These are phyloP conservation scores for Trichoderma virens DNA, from an alignment of 495 filamentous ascomycete species.

Conservation along the genomic window DNA sequence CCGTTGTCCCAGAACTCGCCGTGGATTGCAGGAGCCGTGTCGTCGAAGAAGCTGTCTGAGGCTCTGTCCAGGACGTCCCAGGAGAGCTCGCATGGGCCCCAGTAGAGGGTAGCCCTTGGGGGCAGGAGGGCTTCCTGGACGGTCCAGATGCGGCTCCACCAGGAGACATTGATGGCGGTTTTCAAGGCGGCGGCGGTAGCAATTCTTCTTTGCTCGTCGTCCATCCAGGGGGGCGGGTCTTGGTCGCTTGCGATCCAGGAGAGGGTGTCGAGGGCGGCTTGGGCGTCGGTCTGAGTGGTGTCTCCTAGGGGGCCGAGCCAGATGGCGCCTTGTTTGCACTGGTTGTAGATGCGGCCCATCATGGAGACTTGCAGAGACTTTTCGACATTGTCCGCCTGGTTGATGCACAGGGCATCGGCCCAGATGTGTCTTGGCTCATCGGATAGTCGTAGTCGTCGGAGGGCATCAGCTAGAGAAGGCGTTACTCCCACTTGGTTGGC, in stretches of 20 bases:
- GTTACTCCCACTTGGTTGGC: slow-evolving; percentile 13
- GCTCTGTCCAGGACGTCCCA: slow-evolving; percentile 8
- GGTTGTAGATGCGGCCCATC: slow-evolving; percentile 27
- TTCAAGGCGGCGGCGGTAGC: slow-evolving; percentile 6
- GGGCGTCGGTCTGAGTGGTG: slow-evolving; percentile 13
- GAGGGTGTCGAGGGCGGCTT: not conserved
- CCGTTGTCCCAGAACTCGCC: slow-evolving; percentile 6
- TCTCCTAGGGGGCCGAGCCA: slow-evolving; percentile 21
- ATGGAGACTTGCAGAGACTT: slow-evolving; percentile 28
- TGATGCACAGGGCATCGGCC: slow-evolving; percentile 32
- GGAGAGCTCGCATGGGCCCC: slow-evolving; percentile 6
- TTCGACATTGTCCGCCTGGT: slow-evolving; percentile 26
- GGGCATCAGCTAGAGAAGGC: slow-evolving; percentile 18
- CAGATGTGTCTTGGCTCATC: slow-evolving; percentile 19
- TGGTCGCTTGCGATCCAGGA: slow-evolving; percentile 8
- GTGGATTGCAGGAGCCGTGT: not conserved
- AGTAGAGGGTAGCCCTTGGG: slow-evolving; percentile 14
- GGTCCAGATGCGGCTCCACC: slow-evolving; percentile 21
- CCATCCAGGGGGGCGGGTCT: not conserved
- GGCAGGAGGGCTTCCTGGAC: slow-evolving; percentile 21
- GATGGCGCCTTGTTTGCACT: slow-evolving; percentile 18
- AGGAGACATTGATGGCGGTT: slow-evolving; percentile 15
- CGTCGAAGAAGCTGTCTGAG: slow-evolving; percentile 10
- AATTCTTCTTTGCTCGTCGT: not conserved
- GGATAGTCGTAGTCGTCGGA: slow-evolving; percentile 17